These are phyloP conservation scores for Talaromyces stipitatus DNA, from an alignment of 495 filamentous ascomycete species.

Conservation along the genomic window DNA sequence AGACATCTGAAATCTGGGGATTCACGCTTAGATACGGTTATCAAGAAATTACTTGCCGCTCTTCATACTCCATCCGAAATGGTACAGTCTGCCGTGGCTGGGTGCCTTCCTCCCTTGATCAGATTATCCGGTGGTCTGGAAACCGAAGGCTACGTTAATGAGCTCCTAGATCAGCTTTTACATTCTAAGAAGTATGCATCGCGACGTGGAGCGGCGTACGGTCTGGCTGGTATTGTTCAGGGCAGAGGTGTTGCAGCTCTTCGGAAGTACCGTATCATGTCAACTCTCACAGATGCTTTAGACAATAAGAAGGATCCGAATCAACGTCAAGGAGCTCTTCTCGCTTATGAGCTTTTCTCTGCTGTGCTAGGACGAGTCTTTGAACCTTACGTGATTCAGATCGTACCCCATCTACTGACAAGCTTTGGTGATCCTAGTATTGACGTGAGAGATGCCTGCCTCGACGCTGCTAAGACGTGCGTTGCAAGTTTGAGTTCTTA, in stretches of 20 bases:
- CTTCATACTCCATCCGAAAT: slow-evolving; percentile 93
- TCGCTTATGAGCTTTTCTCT: slow-evolving; percentile 86
- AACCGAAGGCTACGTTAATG: slow-evolving; percentile 68
- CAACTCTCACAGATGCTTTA: slow-evolving; percentile 62
- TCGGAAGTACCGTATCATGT: slow-evolving; percentile 78
- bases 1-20: slow-evolving; percentile 80
- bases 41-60: slow-evolving; percentile 74
- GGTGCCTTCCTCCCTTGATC: slow-evolving; percentile 85
- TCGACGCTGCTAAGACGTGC: slow-evolving; percentile 89
- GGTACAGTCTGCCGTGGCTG: slow-evolving; percentile 91
- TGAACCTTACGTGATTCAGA: slow-evolving; percentile 93
- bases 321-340: slow-evolving; percentile 78
- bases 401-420: slow-evolving; percentile 81
- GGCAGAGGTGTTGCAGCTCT: slow-evolving; percentile 79
- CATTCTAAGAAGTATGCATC: slow-evolving; percentile 83
- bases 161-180: slow-evolving; percentile 70
- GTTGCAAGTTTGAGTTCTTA: slow-evolving; percentile 90
- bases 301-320: slow-evolving; percentile 91
- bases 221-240: slow-evolving; percentile 80
- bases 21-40: slow-evolving; percentile 71
- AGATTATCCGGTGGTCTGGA: slow-evolving; percentile 65
- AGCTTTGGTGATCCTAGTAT: slow-evolving; percentile 84
- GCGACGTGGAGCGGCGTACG: slow-evolving; percentile 89
- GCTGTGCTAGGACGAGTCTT: slow-evolving; percentile 79
- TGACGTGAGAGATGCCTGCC: slow-evolving; percentile 85